A percentile compares a stretch with the other conserved stretches of the same genome.
Conservation (phyloP, 75 land plant species). For the Sequoia sempervirens region DNA sequence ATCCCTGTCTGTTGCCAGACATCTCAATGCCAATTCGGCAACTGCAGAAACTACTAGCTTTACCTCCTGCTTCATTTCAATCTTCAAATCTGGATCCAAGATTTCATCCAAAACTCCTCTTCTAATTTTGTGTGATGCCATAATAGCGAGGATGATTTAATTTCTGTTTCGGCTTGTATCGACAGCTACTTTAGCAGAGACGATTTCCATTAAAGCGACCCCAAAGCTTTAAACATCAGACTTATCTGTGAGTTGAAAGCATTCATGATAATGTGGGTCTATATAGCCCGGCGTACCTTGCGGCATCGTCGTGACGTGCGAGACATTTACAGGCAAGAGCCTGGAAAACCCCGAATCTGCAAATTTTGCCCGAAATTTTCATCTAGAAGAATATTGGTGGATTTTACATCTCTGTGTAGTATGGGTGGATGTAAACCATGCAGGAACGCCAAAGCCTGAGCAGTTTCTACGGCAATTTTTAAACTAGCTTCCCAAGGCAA, state of each 20-base stretch:
- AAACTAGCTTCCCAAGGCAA: constrained; percentile 18
- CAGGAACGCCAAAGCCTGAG: constrained; percentile 28
- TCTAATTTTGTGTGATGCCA: constrained; percentile 21
- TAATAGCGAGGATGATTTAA: constrained; percentile 22
- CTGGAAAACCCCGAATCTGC: constrained; percentile 43
- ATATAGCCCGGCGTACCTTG: constrained; percentile 38
- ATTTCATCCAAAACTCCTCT: constrained; percentile 19
- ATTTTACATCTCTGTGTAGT: constrained; percentile 35
- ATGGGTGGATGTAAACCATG: constrained; percentile 24
- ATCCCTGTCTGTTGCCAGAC: constrained; percentile 27
- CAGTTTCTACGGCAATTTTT: constrained; percentile 25
- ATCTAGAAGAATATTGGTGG: constrained; percentile 29
- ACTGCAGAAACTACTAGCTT: constrained; percentile 16
- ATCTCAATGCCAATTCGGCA: constrained; percentile 23
- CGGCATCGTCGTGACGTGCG: constrained; percentile 34
- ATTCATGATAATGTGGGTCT: constrained; percentile 36
- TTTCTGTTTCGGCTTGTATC: constrained; percentile 17
- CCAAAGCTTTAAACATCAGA: constrained; percentile 46
- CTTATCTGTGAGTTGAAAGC: constrained; percentile 31
- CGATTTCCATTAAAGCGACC: constrained; percentile 33
- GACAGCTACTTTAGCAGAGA: constrained; percentile 26
- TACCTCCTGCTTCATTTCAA: not conserved
- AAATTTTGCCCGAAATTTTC: constrained; percentile 25
- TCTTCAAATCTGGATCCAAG: constrained; percentile 23
- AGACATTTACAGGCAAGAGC: constrained; percentile 16